These are phyloP conservation scores for Nicotiana otophora DNA, from an alignment of 257 asterid species.

Conservation along the genomic window DNA sequence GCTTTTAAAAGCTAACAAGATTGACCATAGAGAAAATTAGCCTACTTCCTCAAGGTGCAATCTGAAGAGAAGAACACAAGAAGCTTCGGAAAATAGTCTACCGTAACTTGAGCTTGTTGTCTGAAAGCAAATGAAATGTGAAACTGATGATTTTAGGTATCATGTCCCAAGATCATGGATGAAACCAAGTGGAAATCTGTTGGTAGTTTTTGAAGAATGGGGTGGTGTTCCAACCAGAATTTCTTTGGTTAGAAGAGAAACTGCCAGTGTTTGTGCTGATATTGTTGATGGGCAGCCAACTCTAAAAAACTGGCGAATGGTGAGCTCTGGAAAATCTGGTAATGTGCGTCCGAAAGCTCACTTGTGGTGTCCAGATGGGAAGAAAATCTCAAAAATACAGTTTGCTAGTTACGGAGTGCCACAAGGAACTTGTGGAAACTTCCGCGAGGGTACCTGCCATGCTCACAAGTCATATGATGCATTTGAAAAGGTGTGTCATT, in stretches of 20 bases:
- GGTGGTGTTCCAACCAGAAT: slow-evolving; percentile 70
- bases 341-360: slow-evolving; percentile 3
- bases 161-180: slow-evolving; percentile 83
- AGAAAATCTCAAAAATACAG: neutral
- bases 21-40: neutral
- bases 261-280: slow-evolving; percentile 3
- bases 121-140: neutral
- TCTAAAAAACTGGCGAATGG: neutral
- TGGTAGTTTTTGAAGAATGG: slow-evolving; percentile 74
- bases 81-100: neutral
- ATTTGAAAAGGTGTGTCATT: slow-evolving; percentile 5
- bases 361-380: slow-evolving; percentile 1
- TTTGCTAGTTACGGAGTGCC: slow-evolving; percentile 15
- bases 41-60: neutral
- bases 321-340: neutral
- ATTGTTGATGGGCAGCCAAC: neutral
- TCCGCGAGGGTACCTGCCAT: slow-evolving; percentile 12
- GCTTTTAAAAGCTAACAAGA: neutral
- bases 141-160: slow-evolving; percentile 41
- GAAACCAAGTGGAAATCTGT: slow-evolving; percentile 51
- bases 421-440: slow-evolving; percentile 13
- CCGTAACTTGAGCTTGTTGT: neutral
- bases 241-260: slow-evolving; percentile 44
- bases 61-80: neutral
- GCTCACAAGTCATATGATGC: slow-evolving; percentile 4